Percentiles rank a stretch among this genome's conserved stretches.
Evolutionary conservation across 371 early-diverging fungal genomes (phyloP).

Genomic region (Apophysomyces trapeziformis): DNA sequence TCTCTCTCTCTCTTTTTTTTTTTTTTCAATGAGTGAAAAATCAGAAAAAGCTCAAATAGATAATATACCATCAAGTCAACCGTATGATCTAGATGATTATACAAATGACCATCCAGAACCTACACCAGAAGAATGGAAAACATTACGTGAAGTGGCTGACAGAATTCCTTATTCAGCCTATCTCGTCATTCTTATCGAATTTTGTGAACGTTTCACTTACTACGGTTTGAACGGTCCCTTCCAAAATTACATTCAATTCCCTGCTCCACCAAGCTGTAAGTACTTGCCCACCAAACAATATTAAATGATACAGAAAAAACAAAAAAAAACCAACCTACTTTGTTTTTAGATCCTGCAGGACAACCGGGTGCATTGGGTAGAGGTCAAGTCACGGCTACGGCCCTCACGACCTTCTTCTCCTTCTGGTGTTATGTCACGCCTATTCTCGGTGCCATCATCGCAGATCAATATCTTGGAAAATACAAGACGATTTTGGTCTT

Average conservation of each 20-base stretch:
- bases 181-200: constrained; percentile 72
- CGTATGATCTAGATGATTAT: constrained; percentile 13
- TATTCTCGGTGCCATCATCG: constrained; percentile 80
- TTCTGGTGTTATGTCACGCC: constrained; percentile 84
- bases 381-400: constrained; percentile 62
- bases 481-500: constrained; percentile 80
- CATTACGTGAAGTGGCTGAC: constrained; percentile 56
- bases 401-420: constrained; percentile 76
- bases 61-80: background rate
- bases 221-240: constrained; percentile 70
- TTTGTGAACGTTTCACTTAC: constrained; percentile 80
- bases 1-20: background rate
- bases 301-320: no score
- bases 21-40: constrained; percentile 17
- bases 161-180: constrained; percentile 56
- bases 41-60: constrained; percentile 12
- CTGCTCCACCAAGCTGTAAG: constrained; percentile 46
- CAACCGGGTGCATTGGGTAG: constrained; percentile 52
- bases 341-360: constrained; percentile 39
- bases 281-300: background rate
- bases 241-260: constrained; percentile 66
- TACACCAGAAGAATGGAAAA: constrained; percentile 52
- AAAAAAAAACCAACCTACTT: no score
- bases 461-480: constrained; percentile 86
- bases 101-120: constrained; percentile 40